A percentile compares a stretch with the other conserved stretches of the same genome.
Conservation (phyloP, 805 yeast genomes). For the Lachancea nothofagi region DNA sequence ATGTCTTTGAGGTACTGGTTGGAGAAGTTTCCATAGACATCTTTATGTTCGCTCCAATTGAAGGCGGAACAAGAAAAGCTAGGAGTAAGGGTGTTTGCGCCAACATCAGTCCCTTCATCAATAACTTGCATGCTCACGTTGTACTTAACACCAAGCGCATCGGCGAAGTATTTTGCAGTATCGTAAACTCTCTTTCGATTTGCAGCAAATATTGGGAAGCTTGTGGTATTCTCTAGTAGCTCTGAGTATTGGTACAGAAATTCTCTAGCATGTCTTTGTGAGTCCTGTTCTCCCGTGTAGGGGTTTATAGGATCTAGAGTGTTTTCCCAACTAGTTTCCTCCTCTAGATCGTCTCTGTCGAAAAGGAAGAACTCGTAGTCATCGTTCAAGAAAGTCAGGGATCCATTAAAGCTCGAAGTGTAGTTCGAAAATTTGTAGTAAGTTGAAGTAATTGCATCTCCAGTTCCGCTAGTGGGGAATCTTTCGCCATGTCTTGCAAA, state of each 20-base stretch:
- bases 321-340: conserved; percentile 32
- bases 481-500: conserved; percentile 78
- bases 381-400: conserved; percentile 48
- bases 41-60: conserved; percentile 22
- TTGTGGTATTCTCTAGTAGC: conserved; percentile 35
- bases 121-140: conserved; percentile 35
- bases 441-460: conserved; percentile 33
- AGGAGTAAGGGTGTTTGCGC: conserved; percentile 49
- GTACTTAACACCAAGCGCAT: conserved; percentile 25
- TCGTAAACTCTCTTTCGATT: conserved; percentile 45
- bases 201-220: conserved; percentile 45
- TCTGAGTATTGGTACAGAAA: conserved; percentile 41
- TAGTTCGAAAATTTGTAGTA: conserved; percentile 17
- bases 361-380: conserved; percentile 45
- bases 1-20: conserved; percentile 45
- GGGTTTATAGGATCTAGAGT: conserved; percentile 25
- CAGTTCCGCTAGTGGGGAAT: conserved; percentile 48
- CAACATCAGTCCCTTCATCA: conserved; percentile 38
- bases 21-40: conserved; percentile 18
- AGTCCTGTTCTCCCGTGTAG: conserved; percentile 44
- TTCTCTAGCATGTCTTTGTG: conserved; percentile 40
- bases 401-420: conserved; percentile 41
- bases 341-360: conserved; percentile 38
- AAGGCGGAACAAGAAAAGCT: conserved; percentile 40
- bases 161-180: conserved; percentile 48